Evolutionary conservation across 2,329 filamentous ascomycete genomes (phyloP).

Genomic region (Ophiostoma sp.): DNA sequence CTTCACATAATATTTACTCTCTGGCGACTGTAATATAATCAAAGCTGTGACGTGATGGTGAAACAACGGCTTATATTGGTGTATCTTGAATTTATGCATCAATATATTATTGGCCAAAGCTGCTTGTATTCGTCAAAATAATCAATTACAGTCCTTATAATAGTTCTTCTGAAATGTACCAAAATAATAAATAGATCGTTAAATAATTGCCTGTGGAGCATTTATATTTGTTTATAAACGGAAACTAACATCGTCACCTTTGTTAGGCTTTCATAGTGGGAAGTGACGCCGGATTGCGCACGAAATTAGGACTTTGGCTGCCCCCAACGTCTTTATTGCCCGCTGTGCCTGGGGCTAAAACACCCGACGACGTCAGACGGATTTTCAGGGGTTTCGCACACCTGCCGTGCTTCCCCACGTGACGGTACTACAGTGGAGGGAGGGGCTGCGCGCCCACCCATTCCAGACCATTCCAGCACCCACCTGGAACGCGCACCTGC

Average conservation of each 20-base stretch:
- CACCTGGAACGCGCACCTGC: constrained; percentile 14
- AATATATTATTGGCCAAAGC: no score
- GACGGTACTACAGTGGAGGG: not conserved
- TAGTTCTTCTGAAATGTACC: no score
- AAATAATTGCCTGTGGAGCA: not conserved
- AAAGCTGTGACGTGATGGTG: constrained; percentile 12
- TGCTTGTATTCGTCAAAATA: not conserved
- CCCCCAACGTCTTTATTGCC: not conserved
- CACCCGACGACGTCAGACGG: constrained; percentile 14
- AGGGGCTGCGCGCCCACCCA: not conserved
- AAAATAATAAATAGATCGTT: not conserved
- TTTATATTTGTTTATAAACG: not conserved
- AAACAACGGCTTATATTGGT: not conserved
- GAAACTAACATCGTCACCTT: not conserved
- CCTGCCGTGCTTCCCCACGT: constrained; percentile 5
- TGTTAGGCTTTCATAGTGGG: not conserved
- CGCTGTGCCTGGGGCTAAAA: constrained; percentile 21
- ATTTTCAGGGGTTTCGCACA: constrained; percentile 13
- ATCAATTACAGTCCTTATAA: not conserved
- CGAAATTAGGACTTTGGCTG: not conserved
- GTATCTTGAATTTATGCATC: not conserved
- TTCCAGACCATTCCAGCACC: constrained; percentile 5
- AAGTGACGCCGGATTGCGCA: not conserved
- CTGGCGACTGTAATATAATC: not conserved
- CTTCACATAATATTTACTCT: no score